These are phyloP conservation scores for Gynochthodes officinalis DNA, from an alignment of 257 asterid species.

Conservation along the genomic window DNA sequence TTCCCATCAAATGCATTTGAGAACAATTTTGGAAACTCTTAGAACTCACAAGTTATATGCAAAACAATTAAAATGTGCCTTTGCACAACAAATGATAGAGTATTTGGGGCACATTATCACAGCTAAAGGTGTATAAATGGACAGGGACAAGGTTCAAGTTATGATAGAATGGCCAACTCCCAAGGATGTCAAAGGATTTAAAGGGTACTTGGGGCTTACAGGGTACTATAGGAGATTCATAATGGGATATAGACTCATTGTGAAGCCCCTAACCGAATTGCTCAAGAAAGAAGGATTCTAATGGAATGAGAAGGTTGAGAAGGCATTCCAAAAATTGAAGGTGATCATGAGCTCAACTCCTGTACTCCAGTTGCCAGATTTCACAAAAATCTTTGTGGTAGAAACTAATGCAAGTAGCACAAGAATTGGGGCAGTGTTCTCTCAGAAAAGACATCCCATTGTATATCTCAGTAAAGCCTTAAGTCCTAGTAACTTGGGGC, in stretches of 20 bases:
- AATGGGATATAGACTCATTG: neutral
- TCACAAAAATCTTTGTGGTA: neutral
- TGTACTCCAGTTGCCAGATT: neutral
- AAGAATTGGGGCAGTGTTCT: neutral
- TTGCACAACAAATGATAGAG: neutral
- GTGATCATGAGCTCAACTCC: neutral
- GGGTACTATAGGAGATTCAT: neutral
- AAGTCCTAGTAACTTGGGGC: neutral
- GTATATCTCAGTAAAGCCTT: neutral
- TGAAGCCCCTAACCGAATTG: neutral
- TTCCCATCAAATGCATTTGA: neutral
- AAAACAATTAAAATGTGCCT: neutral
- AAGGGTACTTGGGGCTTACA: neutral
- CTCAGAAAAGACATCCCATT: neutral
- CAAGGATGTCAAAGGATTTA: neutral
- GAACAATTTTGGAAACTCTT: neutral
- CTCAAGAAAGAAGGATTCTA: neutral
- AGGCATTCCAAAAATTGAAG: neutral
- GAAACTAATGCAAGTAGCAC: conserved; percentile 10
- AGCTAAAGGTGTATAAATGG: neutral
- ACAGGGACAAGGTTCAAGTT: neutral
- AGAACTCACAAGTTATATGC: neutral
- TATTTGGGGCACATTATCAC: conserved; percentile 6
- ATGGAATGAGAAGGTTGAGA: neutral
- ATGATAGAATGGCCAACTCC: neutral